Conservation (phyloP, 1,284 basidiomycete genomes). For the Tylopilus sp. region DNA sequence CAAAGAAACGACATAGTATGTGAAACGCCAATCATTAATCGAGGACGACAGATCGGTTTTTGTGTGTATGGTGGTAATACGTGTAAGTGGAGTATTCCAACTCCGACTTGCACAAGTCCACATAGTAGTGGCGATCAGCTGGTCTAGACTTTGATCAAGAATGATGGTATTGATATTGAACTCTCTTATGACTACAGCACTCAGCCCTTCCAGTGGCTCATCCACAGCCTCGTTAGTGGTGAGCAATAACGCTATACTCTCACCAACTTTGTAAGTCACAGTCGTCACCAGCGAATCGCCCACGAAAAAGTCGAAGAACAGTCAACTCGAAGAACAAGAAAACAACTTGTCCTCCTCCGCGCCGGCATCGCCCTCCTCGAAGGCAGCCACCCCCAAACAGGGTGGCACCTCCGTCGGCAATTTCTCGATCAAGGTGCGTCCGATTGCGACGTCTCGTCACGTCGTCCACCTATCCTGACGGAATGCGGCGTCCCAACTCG, state of each 20-base stretch:
- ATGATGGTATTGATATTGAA: background rate
- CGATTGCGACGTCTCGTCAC: background rate
- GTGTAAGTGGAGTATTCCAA: no score
- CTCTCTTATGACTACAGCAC: background rate
- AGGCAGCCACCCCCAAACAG: constrained; percentile 57
- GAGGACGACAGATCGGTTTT: background rate
- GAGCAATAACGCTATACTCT: constrained; percentile 84
- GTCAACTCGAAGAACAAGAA: constrained; percentile 84
- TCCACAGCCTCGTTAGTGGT: constrained; percentile 60
- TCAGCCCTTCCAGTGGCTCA: constrained; percentile 25
- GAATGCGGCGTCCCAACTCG: constrained; percentile 82
- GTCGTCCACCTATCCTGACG: background rate
- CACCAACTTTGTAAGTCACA: constrained; percentile 74
- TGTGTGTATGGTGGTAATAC: no score
- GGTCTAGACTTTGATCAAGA: no score
- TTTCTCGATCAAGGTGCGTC: constrained; percentile 81
- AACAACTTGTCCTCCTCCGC: constrained; percentile 79
- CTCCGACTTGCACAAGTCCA: no score
- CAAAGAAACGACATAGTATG: background rate
- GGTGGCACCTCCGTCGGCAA: constrained; percentile 79
- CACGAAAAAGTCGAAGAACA: constrained; percentile 90
- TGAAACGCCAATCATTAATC: background rate
- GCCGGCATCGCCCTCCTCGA: constrained; percentile 78
- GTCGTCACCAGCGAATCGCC: constrained; percentile 67
- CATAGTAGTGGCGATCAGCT: no score